phyloP scores from a whole-genome alignment of 116 monocot species.

The Papilionanthe hybrid region DNA sequence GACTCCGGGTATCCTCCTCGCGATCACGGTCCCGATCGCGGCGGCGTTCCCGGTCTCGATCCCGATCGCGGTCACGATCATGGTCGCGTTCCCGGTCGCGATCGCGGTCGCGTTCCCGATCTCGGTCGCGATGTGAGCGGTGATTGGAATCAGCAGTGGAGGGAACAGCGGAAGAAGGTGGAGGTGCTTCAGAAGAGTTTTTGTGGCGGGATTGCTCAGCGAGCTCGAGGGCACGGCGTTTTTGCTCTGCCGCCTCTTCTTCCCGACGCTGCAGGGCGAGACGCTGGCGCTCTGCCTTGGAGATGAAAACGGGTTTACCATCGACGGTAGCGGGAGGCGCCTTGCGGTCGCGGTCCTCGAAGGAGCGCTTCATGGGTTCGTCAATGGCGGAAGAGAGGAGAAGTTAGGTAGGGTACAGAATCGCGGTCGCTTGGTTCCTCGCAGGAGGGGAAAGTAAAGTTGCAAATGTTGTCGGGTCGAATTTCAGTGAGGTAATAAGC shows the following conservation, averaged over 20 bases:
- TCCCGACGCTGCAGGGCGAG: slow-evolving; percentile 84
- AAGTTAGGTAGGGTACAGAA: not conserved
- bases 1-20: slow-evolving; percentile 37
- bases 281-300: slow-evolving; percentile 75
- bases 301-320: slow-evolving; percentile 67
- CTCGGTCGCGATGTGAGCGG: slow-evolving; percentile 24
- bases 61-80: slow-evolving; percentile 22
- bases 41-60: slow-evolving; percentile 41
- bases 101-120: slow-evolving; percentile 44
- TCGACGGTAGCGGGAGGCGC: slow-evolving; percentile 11
- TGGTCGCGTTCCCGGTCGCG: slow-evolving; percentile 66
- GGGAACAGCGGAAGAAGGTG: slow-evolving; percentile 6
- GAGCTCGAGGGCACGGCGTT: slow-evolving; percentile 42
- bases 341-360: slow-evolving; percentile 26
- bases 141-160: slow-evolving; percentile 13
- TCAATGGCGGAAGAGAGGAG: not conserved
- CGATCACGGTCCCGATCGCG: slow-evolving; percentile 46
- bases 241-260: slow-evolving; percentile 46
- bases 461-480: not conserved
- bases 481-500: no score
- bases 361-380: slow-evolving; percentile 37
- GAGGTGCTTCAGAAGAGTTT: not conserved
- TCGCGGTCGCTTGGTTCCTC: slow-evolving; percentile 16
- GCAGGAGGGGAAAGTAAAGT: slow-evolving; percentile 25
- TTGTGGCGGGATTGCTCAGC: slow-evolving; percentile 18